These are phyloP conservation scores for Delonix regia DNA, from an alignment of 306 rosid genomes.

Conservation along the genomic window DNA sequence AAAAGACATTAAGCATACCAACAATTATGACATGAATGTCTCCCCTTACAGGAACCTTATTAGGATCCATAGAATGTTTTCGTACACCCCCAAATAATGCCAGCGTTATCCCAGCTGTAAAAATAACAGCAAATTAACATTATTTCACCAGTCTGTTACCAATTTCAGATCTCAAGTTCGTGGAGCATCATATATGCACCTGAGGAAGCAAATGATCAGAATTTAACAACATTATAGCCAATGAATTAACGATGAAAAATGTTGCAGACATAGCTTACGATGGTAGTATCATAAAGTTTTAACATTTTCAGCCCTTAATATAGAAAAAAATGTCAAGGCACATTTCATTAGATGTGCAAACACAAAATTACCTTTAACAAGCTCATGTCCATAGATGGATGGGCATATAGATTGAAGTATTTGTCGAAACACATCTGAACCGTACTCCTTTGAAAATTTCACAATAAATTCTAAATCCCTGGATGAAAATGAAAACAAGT, in stretches of 20 bases:
- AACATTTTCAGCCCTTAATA: neutral
- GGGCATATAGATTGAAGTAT: slow-evolving; percentile 93
- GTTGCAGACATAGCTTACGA: neutral
- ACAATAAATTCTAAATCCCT: slow-evolving; percentile 90
- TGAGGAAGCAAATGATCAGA: slow-evolving; percentile 9
- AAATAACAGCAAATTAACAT: slow-evolving; percentile 39
- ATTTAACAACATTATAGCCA: neutral
- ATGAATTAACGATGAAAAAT: neutral
- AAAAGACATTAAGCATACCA: slow-evolving; percentile 60
- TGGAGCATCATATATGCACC: neutral
- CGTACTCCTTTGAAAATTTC: slow-evolving; percentile 70
- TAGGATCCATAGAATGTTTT: slow-evolving; percentile 83
- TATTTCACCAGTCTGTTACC: slow-evolving; percentile 7
- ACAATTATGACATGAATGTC: slow-evolving; percentile 93
- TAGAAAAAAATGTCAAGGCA: slow-evolving; percentile 3
- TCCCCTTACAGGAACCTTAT: slow-evolving; percentile 97
- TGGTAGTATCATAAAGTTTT: neutral
- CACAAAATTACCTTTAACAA: slow-evolving; percentile 77
- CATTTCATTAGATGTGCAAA: slow-evolving; percentile 9
- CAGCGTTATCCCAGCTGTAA: slow-evolving; percentile 83
- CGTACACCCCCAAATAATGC: slow-evolving; percentile 89
- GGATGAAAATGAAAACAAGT: slow-evolving; percentile 78
- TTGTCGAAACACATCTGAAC: slow-evolving; percentile 86
- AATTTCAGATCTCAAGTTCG: slow-evolving; percentile 22
- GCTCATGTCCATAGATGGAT: slow-evolving; percentile 96